A percentile compares a stretch with the other conserved stretches of the same genome.
These are phyloP conservation scores for Aspergillus latus DNA, from an alignment of 2,329 filamentous ascomycete genomes.

Conservation along the genomic window DNA sequence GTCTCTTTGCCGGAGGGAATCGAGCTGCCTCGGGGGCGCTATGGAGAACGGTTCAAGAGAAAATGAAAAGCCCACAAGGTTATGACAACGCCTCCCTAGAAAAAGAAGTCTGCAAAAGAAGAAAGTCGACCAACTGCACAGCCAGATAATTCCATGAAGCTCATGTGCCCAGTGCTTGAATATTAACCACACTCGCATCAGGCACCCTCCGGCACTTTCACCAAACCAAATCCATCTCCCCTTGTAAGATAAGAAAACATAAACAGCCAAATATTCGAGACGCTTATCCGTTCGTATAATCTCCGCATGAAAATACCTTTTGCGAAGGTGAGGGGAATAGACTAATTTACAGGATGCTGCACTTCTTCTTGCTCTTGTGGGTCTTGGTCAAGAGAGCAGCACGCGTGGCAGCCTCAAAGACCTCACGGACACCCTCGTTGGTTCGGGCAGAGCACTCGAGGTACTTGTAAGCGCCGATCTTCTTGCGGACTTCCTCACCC, in stretches of 20 bases:
- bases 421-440: slow-evolving; percentile 96
- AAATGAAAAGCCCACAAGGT: slow-evolving; percentile 39
- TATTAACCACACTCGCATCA: slow-evolving; percentile 42
- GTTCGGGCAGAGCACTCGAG: slow-evolving; percentile 99
- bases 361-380: slow-evolving; percentile 70
- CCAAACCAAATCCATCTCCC: slow-evolving; percentile 27
- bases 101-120: slow-evolving; percentile 45
- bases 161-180: slow-evolving; percentile 35
- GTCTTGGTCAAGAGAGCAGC: slow-evolving; percentile 80
- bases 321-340: slow-evolving; percentile 22
- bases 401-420: slow-evolving; percentile 97
- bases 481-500: slow-evolving; percentile 94
- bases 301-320: slow-evolving; percentile 34
- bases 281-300: slow-evolving; percentile 36
- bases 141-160: slow-evolving; percentile 34
- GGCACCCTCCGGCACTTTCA: slow-evolving; percentile 28
- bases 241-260: slow-evolving; percentile 29
- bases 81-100: slow-evolving; percentile 48
- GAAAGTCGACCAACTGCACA: slow-evolving; percentile 42
- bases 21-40: slow-evolving; percentile 9
- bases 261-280: slow-evolving; percentile 33
- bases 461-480: slow-evolving; percentile 93
- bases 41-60: slow-evolving; percentile 28
- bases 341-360: slow-evolving; percentile 74
- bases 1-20: slow-evolving; percentile 5